A percentile compares a stretch with the other conserved stretches of the same genome.
Conservation (phyloP, 148 eudicot genomes). For the Chenopodium quinoa region DNA sequence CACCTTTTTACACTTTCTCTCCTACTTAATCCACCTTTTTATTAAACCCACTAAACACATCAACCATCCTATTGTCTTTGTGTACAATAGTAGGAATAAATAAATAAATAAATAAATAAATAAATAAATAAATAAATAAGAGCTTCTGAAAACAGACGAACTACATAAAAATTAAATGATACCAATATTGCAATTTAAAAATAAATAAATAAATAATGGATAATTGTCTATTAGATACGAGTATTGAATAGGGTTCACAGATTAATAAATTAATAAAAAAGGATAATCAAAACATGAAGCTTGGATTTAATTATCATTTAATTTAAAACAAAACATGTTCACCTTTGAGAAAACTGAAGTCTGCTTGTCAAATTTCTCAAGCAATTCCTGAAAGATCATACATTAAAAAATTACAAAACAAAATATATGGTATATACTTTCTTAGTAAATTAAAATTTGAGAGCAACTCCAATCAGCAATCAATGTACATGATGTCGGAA, state of each 20-base stretch:
- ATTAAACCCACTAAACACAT: too few relatives aligned
- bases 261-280: too few relatives aligned
- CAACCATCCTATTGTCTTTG: too few relatives aligned
- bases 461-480: not conserved
- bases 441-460: not conserved
- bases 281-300: not conserved
- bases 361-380: conserved; percentile 20
- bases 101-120: too few relatives aligned
- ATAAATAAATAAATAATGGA: not conserved
- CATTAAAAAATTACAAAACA: conserved; percentile 2
- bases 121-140: too few relatives aligned
- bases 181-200: not conserved
- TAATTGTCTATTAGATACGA: not conserved
- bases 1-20: too few relatives aligned
- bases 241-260: not conserved
- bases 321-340: not conserved
- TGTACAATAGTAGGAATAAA: too few relatives aligned
- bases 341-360: conserved; percentile 23
- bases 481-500: not conserved
- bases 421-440: not conserved
- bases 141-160: not conserved
- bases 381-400: conserved; percentile 23
- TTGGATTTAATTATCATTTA: not conserved
- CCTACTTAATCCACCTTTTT: too few relatives aligned
- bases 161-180: not conserved